These are phyloP conservation scores for Meyerozyma guilliermondii DNA, from an alignment of 1,139 yeast species.

Conservation along the genomic window DNA sequence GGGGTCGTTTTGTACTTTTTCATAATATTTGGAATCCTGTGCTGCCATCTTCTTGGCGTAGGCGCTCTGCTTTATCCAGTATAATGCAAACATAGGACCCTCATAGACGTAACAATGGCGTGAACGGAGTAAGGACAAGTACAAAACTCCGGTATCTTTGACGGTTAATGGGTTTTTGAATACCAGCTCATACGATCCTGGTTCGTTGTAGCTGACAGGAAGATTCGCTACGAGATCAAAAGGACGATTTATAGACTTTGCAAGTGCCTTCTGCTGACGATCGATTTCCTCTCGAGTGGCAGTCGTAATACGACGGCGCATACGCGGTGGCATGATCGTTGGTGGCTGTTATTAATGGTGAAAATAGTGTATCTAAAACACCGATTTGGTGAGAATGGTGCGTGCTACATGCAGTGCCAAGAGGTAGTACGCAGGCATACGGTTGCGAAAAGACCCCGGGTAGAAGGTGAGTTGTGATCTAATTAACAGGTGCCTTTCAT, in stretches of 20 bases:
- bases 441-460: no score
- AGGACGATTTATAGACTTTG: slow-evolving; percentile 49
- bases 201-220: slow-evolving; percentile 62
- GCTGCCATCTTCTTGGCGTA: slow-evolving; percentile 39
- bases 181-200: slow-evolving; percentile 43
- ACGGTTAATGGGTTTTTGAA: slow-evolving; percentile 64
- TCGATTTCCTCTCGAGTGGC: slow-evolving; percentile 47
- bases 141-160: slow-evolving; percentile 68
- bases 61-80: slow-evolving; percentile 67
- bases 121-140: slow-evolving; percentile 70
- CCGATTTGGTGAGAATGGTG: neutral
- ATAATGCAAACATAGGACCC: slow-evolving; percentile 67
- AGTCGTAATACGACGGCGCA: slow-evolving; percentile 39
- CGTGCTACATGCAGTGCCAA: neutral
- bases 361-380: no score
- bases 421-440: neutral
- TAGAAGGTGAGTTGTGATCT: no score
- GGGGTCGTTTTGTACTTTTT: slow-evolving; percentile 17
- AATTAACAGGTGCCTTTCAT: no score
- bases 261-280: slow-evolving; percentile 39
- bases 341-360: no score
- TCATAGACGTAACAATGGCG: slow-evolving; percentile 69
- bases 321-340: slow-evolving; percentile 35
- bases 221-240: slow-evolving; percentile 62
- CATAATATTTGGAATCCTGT: slow-evolving; percentile 20